Base-by-base conservation (phyloP, 371 early-diverging fungal species). In the Mucor plumbeus region DNA sequence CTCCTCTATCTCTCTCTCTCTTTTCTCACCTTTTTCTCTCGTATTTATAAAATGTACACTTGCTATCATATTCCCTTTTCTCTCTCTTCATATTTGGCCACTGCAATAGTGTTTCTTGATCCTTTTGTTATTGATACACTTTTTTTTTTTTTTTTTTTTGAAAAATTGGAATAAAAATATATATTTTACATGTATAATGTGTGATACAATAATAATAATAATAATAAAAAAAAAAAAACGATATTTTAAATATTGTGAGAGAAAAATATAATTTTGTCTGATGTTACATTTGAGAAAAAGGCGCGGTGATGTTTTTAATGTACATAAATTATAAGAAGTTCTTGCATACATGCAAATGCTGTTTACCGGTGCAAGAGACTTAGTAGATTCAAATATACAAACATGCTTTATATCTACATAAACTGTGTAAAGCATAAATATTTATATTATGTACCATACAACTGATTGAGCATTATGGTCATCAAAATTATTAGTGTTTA, bases 41-140 rank as follows among this genome's bases (percentile, higher is more conserved):
- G 44, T 44, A 44, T 44, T 44, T 44, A 44, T 44, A 17, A 44
- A 44, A 44, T n/a, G 44, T 44, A 44, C 44, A 44, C 44, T 44
- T 44, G 44, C 7, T 17, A 44, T 44, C 17, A 15, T 44, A 44
- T 44, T 44, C 44, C 44, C 44, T 44, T 44, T 26, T 26, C 26
- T 26, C 26, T 26, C 26, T 26, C 26, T 26, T 26, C 26, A 26
- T 26, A 26, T 1, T 26, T 3, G 3, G 3, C 26, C 26, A 26
- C 26, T 26, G 26, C 26, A 26, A 26, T 1, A 26, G 26, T 26
- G 7, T 43, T 44, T 44, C 17, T 17, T 17, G 17, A 17, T 5
- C 43, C n/a, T 43, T 44, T 44, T 44, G 15, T 44, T 15, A 17
- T 44, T 15, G n/a, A 44, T 44, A 17, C 44, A 17, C 26, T 26